phyloP scores from a whole-genome alignment of 2,329 filamentous ascomycete genomes.

The Pseudonectria foliicola region DNA sequence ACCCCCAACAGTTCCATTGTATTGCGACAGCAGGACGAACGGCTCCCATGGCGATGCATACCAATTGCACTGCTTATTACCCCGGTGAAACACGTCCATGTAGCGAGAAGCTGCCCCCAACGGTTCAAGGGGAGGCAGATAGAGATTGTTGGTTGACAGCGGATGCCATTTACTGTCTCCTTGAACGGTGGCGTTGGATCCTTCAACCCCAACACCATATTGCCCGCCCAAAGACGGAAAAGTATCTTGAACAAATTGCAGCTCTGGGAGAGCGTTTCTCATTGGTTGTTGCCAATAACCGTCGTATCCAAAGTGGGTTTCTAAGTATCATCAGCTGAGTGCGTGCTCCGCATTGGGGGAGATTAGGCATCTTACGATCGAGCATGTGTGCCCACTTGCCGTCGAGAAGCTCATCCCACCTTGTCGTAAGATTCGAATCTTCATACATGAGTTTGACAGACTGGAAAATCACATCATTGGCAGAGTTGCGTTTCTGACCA shows the following conservation, averaged over 20 bases:
- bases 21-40: conserved; percentile 24
- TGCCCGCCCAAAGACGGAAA: conserved; percentile 45
- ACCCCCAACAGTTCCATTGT: conserved; percentile 23
- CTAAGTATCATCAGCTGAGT: conserved; percentile 25
- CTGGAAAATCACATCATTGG: conserved; percentile 42
- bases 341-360: conserved; percentile 43
- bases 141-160: conserved; percentile 32
- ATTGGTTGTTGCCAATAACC: conserved; percentile 63
- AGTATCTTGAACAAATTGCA: conserved; percentile 35
- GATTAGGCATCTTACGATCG: background rate
- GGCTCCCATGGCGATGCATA: conserved; percentile 24
- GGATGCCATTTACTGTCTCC: conserved; percentile 45
- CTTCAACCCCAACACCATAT: conserved; percentile 27
- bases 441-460: conserved; percentile 44
- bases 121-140: conserved; percentile 25
- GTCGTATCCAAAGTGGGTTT: conserved; percentile 49
- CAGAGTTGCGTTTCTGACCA: conserved; percentile 47
- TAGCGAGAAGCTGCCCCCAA: conserved; percentile 25
- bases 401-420: conserved; percentile 42
- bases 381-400: conserved; percentile 51
- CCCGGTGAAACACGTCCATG: conserved; percentile 30
- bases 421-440: conserved; percentile 42
- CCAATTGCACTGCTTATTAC: conserved; percentile 25
- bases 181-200: conserved; percentile 27
- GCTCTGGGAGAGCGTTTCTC: conserved; percentile 56